Conservation (phyloP, 495 filamentous ascomycete species). For the Lepraria neglecta region DNA sequence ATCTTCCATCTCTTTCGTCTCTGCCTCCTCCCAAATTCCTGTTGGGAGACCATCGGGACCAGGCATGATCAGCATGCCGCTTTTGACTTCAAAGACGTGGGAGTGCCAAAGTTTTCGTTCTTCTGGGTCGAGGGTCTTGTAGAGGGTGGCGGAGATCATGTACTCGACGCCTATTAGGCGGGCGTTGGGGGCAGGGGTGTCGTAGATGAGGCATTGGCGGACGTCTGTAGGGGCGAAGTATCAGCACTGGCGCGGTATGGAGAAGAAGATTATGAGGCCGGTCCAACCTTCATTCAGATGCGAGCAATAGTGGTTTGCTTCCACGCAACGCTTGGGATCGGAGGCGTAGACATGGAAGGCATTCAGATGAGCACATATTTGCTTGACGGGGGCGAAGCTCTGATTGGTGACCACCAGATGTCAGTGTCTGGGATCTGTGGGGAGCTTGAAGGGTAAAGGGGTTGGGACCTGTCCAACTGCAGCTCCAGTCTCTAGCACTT, state of each 20-base stretch:
- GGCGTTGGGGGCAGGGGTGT: slow-evolving; percentile 56
- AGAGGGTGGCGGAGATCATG: slow-evolving; percentile 74
- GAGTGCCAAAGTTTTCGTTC: slow-evolving; percentile 75
- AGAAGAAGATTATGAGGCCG: background rate
- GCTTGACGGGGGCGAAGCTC: slow-evolving; percentile 66
- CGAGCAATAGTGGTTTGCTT: slow-evolving; percentile 80
- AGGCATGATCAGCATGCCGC: slow-evolving; percentile 81
- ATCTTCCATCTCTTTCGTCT: slow-evolving; percentile 73
- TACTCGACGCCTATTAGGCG: slow-evolving; percentile 84
- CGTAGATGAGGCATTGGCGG: slow-evolving; percentile 84
- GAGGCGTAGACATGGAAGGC: slow-evolving; percentile 77
- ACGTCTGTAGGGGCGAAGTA: slow-evolving; percentile 39
- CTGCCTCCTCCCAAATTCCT: slow-evolving; percentile 63
- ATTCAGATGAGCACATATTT: slow-evolving; percentile 77
- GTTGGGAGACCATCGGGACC: slow-evolving; percentile 50
- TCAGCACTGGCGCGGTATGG: background rate
- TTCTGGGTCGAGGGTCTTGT: slow-evolving; percentile 51
- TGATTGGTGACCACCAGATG: slow-evolving; percentile 25
- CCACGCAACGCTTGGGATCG: slow-evolving; percentile 60
- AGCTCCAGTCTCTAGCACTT: slow-evolving; percentile 61
- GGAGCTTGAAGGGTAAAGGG: background rate
- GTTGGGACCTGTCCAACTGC: slow-evolving; percentile 45
- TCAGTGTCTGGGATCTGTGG: background rate
- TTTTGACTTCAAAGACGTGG: slow-evolving; percentile 83
- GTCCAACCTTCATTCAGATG: slow-evolving; percentile 61